Evolutionary conservation across 768 basidiomycete genomes (phyloP).

Genomic region (Boletus barrowsii): DNA sequence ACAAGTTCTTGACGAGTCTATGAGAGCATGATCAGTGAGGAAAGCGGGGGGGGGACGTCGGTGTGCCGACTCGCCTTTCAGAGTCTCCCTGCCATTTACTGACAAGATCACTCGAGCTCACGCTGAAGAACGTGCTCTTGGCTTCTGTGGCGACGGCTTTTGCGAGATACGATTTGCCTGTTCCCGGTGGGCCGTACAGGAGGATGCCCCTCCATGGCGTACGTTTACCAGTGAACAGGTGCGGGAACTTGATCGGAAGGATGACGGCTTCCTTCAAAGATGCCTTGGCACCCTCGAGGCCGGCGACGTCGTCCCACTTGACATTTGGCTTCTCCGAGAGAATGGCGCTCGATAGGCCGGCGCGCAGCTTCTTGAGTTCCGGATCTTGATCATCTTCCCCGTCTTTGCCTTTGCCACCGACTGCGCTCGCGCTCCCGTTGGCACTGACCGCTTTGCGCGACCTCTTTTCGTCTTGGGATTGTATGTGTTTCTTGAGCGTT

Average conservation of each 20-base stretch:
- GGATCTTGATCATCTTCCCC: conserved; percentile 79
- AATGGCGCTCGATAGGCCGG: conserved; percentile 84
- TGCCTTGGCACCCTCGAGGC: conserved; percentile 92
- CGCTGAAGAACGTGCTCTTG: conserved; percentile 98
- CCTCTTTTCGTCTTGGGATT: conserved; percentile 54
- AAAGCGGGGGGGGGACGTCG: neutral
- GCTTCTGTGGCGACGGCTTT: conserved; percentile 99
- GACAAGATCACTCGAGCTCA: conserved; percentile 92
- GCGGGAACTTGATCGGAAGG: conserved; percentile 98
- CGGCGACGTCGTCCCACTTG: conserved; percentile 98
- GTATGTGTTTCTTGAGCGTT: conserved; percentile 82
- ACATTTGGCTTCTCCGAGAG: conserved; percentile 92
- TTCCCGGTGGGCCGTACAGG: conserved; percentile 96
- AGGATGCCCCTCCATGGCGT: conserved; percentile 97
- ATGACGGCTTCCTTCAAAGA: conserved; percentile 98
- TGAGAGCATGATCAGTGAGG: neutral
- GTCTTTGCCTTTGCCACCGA: conserved; percentile 51
- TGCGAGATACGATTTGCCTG: conserved; percentile 94
- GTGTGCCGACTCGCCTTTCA: conserved; percentile 62
- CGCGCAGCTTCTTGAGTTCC: conserved; percentile 95
- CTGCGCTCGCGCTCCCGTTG: conserved; percentile 42
- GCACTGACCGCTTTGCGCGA: conserved; percentile 48
- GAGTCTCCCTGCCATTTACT: conserved; percentile 99
- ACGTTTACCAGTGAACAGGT: conserved; percentile 96
- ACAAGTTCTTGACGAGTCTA: conserved; percentile 93